Base-by-base conservation (phyloP, 192 early-diverging fungal genomes). In the Coemansia sp. region DNA sequence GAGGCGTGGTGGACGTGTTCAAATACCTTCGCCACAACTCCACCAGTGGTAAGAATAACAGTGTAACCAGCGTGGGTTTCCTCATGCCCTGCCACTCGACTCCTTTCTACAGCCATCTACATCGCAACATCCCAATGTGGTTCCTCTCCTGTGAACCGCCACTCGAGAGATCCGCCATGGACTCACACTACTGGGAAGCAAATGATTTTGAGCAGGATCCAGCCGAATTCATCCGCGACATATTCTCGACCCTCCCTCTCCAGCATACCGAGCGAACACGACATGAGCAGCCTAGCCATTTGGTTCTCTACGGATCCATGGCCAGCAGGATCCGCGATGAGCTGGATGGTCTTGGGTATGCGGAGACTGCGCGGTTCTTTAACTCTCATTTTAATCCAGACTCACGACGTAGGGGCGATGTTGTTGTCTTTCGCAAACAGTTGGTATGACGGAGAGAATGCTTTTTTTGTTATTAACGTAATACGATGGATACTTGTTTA, bases 1-100 rank as follows among this genome's bases (percentile, higher is more conserved):
- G 95, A 16, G 97, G 97, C 9, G 95, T 97, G 1, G 66, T 98
- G 4, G 94, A 97, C 69, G 95, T 91, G 8, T 88, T 94, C 85
- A 41, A 66, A 3, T 94, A 88, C 77, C 62, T 99, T 45, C 83
- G 92, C 56, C 57, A 73, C 3, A 76, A 89, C 41, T 70, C 69
- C 1, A 11, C 51, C 5, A n/a, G 3, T 1, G 62, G 63, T 8
- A 21, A 13, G 22, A 8, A 7, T 9, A 12, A 32, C 32, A 26
- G 58, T 43, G 66, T 57, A 1, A 65, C 40, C 6, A 77, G 82
- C 18, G 78, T 95, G 11, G 84, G 90, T 3, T 91, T 96, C 64
- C 69, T 98, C 41, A 98, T 96, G 94, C 97, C 97, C 8, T 99
- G 97, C 63, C 96, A 99, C 71, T 99, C 96, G 6, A 96, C 97